Conservation (phyloP, 2,329 filamentous ascomycete species). For the Fusarium haematococcum region DNA sequence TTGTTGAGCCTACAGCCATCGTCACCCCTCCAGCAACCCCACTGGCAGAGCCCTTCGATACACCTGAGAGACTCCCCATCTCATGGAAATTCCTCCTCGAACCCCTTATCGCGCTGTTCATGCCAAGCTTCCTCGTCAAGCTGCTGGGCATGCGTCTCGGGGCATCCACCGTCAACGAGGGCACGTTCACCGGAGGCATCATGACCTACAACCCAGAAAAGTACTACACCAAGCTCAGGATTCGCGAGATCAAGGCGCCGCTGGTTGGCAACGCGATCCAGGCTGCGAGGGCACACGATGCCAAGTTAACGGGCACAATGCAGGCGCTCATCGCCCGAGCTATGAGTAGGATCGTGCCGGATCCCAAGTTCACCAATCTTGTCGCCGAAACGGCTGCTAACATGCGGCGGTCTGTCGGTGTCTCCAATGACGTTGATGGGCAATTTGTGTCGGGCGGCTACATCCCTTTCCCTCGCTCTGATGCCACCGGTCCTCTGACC, state of each 20-base stretch:
- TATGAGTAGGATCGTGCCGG: constrained; percentile 30
- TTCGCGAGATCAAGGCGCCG: constrained; percentile 22
- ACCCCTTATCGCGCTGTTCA: constrained; percentile 25
- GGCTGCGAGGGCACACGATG: constrained; percentile 27
- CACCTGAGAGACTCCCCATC: constrained; percentile 34
- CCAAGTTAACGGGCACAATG: constrained; percentile 36
- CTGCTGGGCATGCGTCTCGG: constrained; percentile 29
- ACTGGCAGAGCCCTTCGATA: constrained; percentile 38
- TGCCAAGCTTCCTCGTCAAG: constrained; percentile 32
- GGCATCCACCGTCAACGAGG: constrained; percentile 19
- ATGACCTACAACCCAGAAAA: constrained; percentile 26
- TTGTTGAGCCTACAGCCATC: neutral
- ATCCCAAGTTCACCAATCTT: constrained; percentile 38
- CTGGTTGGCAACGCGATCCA: constrained; percentile 16
- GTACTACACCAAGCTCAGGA: constrained; percentile 26
- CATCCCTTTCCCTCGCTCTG: constrained; percentile 11
- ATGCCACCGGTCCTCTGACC: constrained; percentile 15
- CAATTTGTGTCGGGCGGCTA: constrained; percentile 34
- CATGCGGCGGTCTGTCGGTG: constrained; percentile 37
- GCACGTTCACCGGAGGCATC: constrained; percentile 34
- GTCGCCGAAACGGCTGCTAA: constrained; percentile 40
- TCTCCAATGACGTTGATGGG: constrained; percentile 29
- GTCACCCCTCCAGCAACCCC: constrained; percentile 10
- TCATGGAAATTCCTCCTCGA: constrained; percentile 41
- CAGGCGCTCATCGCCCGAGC: constrained; percentile 37